Conservation (phyloP, 768 basidiomycete species). For the Lactarius hengduanensis region DNA sequence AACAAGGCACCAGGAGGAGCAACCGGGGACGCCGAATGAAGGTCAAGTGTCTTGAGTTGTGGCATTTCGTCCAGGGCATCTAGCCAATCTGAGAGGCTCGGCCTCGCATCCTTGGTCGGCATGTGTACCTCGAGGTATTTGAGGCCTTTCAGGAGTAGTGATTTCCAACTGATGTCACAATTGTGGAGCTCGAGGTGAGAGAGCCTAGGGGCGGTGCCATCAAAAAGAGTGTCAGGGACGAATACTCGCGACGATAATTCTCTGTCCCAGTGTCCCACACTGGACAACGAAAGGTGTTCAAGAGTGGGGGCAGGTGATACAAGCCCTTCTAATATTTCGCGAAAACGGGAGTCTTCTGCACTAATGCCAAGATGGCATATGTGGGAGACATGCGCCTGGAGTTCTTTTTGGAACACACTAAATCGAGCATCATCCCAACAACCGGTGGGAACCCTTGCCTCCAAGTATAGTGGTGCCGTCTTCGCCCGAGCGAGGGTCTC, state of each 20-base stretch:
- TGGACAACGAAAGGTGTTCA: too few relatives aligned
- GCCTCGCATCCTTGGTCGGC: neutral
- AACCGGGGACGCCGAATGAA: too few relatives aligned
- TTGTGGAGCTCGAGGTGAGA: neutral
- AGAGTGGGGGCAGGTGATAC: too few relatives aligned
- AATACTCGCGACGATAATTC: neutral
- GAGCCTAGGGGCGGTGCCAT: constrained; percentile 4
- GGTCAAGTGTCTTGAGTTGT: too few relatives aligned
- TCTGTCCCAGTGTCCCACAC: too few relatives aligned
- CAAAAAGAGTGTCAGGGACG: neutral
- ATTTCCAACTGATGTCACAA: constrained; percentile 9
- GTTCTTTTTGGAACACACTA: neutral
- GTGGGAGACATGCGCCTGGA: too few relatives aligned
- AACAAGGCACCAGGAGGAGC: constrained; percentile 1
- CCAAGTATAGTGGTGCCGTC: neutral
- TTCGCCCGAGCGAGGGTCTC: neutral
- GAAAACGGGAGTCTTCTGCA: too few relatives aligned
- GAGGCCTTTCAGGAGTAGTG: constrained; percentile 8
- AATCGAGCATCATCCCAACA: neutral
- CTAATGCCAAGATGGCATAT: too few relatives aligned
- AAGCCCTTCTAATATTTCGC: too few relatives aligned
- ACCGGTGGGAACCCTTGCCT: neutral
- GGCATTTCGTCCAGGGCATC: constrained; percentile 3
- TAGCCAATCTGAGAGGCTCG: constrained; percentile 5
- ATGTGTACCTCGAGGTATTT: neutral